Evolutionary conservation across 257 asterid species (phyloP).

Genomic region (Rubia yunnanensis): DNA sequence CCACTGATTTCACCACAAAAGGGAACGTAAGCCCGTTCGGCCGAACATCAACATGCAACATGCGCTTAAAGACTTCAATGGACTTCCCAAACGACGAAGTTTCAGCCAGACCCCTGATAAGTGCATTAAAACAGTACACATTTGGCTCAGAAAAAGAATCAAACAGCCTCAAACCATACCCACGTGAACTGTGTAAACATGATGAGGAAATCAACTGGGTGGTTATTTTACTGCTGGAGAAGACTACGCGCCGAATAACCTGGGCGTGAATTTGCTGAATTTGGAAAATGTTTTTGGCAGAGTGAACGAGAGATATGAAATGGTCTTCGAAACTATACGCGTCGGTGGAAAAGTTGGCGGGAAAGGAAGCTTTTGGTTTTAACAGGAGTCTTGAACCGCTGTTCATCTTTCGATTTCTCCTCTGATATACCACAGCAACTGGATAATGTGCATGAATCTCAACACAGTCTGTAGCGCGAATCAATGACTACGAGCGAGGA

Average conservation of each 20-base stretch:
- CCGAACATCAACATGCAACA: constrained; percentile 19
- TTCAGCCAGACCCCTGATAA: constrained; percentile 27
- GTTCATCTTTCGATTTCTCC: neutral
- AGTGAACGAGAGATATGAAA: constrained; percentile 29
- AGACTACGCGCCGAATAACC: constrained; percentile 6
- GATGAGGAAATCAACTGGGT: constrained; percentile 33
- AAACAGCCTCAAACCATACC: constrained; percentile 21
- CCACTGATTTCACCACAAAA: constrained; percentile 28
- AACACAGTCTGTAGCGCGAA: too few relatives aligned
- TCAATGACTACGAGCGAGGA: too few relatives aligned
- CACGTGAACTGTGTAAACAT: constrained; percentile 8
- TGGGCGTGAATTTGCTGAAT: constrained; percentile 29
- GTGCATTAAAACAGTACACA: constrained; percentile 25
- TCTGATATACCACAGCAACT: neutral
- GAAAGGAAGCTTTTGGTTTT: neutral
- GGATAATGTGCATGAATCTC: neutral
- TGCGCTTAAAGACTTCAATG: constrained; percentile 18
- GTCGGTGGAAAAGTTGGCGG: neutral
- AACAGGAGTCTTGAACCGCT: neutral
- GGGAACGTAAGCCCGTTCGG: constrained; percentile 34
- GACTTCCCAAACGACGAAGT: constrained; percentile 17
- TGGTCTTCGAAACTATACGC: constrained; percentile 14
- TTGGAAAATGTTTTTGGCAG: constrained; percentile 14
- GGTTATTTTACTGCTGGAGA: constrained; percentile 16
- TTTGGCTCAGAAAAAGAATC: constrained; percentile 13